phyloP scores from a whole-genome alignment of 1,139 yeast species.

The Taphrina confusa region DNA sequence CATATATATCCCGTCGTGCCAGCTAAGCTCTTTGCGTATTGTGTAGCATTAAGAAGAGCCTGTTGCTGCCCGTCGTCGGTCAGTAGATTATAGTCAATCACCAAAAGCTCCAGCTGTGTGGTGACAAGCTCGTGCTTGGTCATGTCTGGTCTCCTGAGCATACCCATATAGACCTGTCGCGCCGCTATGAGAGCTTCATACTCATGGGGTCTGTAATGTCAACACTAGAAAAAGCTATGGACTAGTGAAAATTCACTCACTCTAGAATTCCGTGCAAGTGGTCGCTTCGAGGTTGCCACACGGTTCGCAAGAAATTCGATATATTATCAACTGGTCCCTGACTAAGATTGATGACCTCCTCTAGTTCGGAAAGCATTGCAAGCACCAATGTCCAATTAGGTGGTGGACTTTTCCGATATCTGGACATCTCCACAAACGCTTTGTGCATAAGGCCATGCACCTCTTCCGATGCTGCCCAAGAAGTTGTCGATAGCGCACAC shows the following conservation, averaged over 20 bases:
- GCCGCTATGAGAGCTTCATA: conserved; percentile 22
- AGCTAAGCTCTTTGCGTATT: conserved; percentile 8
- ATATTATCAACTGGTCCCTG: neutral
- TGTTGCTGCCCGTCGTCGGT: neutral
- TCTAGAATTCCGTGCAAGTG: neutral
- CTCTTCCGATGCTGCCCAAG: conserved; percentile 43
- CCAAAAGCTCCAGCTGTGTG: conserved; percentile 40
- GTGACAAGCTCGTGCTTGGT: conserved; percentile 40
- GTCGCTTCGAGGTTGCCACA: neutral
- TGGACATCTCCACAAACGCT: neutral
- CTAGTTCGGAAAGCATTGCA: conserved; percentile 22
- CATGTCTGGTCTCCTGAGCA: neutral
- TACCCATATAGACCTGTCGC: conserved; percentile 16
- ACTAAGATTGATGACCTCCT: neutral
- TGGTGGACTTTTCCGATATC: neutral
- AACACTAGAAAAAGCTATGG: neutral
- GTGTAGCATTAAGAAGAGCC: conserved; percentile 19
- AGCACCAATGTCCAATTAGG: neutral
- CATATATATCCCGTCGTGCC: neutral
- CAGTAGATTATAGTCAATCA: conserved; percentile 1
- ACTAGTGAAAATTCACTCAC: neutral
- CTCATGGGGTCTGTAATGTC: neutral
- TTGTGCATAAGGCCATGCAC: neutral
- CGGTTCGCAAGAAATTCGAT: neutral
- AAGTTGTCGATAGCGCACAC: conserved; percentile 43